phyloP scores from a whole-genome alignment of 352 stramenopile genomes.

The Pythium plurisporium region DNA sequence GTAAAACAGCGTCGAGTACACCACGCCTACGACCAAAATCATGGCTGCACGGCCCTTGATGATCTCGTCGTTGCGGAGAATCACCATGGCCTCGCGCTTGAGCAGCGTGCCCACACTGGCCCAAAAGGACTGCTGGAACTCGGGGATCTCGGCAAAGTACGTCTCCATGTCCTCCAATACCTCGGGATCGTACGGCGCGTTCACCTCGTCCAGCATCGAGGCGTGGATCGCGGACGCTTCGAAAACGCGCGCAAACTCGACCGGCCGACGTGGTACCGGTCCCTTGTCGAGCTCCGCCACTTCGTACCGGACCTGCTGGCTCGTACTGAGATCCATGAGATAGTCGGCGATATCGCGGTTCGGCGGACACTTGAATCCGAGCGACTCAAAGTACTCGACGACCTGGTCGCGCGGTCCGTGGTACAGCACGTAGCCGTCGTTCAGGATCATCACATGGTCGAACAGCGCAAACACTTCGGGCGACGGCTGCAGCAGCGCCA shows the following conservation, averaged over 20 bases:
- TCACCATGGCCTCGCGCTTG: conserved; percentile 46
- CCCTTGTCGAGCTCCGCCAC: background rate
- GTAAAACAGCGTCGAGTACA: conserved; percentile 25
- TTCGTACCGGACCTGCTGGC: conserved; percentile 16
- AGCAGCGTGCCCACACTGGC: conserved; percentile 5
- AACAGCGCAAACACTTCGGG: conserved; percentile 94
- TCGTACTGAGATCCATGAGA: conserved; percentile 23
- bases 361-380: conserved; percentile 25
- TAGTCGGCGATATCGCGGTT: conserved; percentile 28
- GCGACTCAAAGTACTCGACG: conserved; percentile 74
- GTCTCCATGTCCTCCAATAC: conserved; percentile 60
- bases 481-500: conserved; percentile 56
- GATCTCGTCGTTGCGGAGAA: conserved; percentile 29
- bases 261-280: background rate
- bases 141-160: conserved; percentile 7
- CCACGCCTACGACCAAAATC: conserved; percentile 25
- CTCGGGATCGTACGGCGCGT: conserved; percentile 81
- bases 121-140: conserved; percentile 18
- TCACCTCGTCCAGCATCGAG: conserved; percentile 58
- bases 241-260: conserved; percentile 24
- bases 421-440: conserved; percentile 92
- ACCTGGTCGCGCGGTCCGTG: conserved; percentile 77
- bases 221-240: conserved; percentile 17
- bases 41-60: conserved; percentile 24
- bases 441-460: conserved; percentile 93